Base-by-base conservation (phyloP, 139 green algal species). In the Ulvella scutata region DNA sequence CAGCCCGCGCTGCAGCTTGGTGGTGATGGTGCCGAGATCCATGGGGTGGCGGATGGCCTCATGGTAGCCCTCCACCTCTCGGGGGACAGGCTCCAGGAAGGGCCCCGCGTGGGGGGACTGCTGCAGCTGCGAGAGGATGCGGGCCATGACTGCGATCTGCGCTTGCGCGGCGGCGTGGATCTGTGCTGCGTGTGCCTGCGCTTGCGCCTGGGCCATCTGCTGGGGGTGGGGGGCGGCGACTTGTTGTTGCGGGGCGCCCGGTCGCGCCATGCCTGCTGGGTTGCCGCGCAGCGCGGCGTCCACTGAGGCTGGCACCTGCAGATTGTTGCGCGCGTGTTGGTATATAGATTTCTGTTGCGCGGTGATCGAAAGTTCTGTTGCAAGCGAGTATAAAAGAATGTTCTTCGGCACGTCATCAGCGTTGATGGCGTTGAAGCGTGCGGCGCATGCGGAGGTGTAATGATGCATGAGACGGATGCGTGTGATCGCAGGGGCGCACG, bases 111-210 rank as follows among this genome's bases (percentile, higher is more conserved):
- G 33, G n/a, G 31, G n/a, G 51, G 13, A 67, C n/a, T 26, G 51
- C 51, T 67, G 51, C 51, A 67, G 51, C 51, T 67, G 51, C 13
- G 51, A 67, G 51, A 67, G 31, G 51, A 67, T 67, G 51, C 51
- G 51, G 13, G 33, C 51, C 7, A 67, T n/a, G 7, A 26, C 33
- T 26, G 51, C 51, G 51, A 67, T n/a, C 51, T 67, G 51, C n/a
- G 51, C 51, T 26, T 67, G 51, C 51, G 51, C 6, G 51, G 51
- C 9, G 10, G 51, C 51, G 20, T n/a, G 51, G 51, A 26, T 26
- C 9, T n/a, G n/a, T 29, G 51, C 51, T 36, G 51, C n/a, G 51
- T 67, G 51, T 10, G 6, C 13, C 9, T n/a, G 51, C 51, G 9
- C n/a, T 26, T n/a, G 13, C 51, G 31, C n/a, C 51, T 67, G 51